Conservation (phyloP, 2,329 filamentous ascomycete species). For the Claviceps africana region DNA sequence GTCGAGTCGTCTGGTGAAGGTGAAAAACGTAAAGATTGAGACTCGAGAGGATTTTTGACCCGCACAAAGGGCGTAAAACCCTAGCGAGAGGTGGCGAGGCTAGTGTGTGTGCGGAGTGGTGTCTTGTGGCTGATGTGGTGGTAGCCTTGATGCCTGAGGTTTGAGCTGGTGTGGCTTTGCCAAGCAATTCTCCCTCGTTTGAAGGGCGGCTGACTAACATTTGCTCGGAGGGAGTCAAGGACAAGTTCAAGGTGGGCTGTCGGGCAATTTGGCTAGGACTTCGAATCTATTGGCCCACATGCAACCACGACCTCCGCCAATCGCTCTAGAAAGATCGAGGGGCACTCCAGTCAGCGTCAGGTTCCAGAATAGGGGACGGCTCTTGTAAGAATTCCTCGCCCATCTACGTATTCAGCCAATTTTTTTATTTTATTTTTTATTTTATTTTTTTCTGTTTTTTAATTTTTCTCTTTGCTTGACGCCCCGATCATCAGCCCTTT, state of each 20-base stretch:
- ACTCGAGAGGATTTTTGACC: constrained; percentile 20
- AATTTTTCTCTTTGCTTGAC: background rate
- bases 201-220: background rate
- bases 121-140: background rate
- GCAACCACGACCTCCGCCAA: background rate
- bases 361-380: constrained; percentile 8
- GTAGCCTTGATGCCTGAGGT: background rate
- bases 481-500: background rate
- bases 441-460: too few relatives aligned
- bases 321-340: background rate
- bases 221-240: background rate
- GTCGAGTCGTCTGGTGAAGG: constrained; percentile 24
- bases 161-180: background rate
- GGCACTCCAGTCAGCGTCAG: background rate
- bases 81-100: constrained; percentile 14
- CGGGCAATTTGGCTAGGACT: background rate
- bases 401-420: background rate
- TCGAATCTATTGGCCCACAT: background rate
- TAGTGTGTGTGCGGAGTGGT: background rate
- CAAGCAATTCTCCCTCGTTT: too few relatives aligned
- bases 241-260: background rate
- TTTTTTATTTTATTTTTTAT: background rate
- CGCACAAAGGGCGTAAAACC: constrained; percentile 24
- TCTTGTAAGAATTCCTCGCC: constrained; percentile 5
- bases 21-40: constrained; percentile 18